Evolutionary conservation across 2,329 filamentous ascomycete species (phyloP).

Genomic region (Trichoderma sp.): DNA sequence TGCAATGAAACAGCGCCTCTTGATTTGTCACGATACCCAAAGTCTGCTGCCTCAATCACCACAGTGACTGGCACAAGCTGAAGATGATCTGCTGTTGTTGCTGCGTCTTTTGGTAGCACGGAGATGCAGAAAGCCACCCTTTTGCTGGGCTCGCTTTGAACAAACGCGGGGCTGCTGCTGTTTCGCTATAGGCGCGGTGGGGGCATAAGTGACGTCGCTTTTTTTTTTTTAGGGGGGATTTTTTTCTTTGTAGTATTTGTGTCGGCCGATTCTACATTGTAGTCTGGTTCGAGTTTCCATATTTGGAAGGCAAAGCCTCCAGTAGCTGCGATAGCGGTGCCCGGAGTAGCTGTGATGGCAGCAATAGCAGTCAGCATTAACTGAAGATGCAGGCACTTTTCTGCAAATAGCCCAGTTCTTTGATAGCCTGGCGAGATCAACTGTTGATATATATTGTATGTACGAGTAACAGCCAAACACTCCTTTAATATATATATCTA

Average conservation of each 20-base stretch:
- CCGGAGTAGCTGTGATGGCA: neutral
- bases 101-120: conserved; percentile 4
- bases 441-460: neutral
- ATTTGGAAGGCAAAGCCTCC: conserved; percentile 3
- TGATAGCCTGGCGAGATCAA: neutral
- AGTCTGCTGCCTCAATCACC: neutral
- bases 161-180: conserved; percentile 18
- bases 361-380: neutral
- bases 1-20: neutral
- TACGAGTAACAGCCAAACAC: neutral
- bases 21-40: neutral
- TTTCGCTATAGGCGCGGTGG: neutral
- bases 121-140: neutral
- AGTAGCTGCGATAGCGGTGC: neutral
- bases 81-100: neutral
- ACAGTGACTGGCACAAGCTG: neutral
- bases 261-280: neutral
- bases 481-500: neutral
- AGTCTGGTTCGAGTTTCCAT: neutral
- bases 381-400: neutral
- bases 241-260: neutral
- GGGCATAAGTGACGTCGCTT: neutral
- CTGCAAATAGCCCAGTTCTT: neutral
- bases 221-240: neutral
- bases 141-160: neutral